phyloP scores from a whole-genome alignment of 169 alveolate species.

The Plasmodium knowlesi region DNA sequence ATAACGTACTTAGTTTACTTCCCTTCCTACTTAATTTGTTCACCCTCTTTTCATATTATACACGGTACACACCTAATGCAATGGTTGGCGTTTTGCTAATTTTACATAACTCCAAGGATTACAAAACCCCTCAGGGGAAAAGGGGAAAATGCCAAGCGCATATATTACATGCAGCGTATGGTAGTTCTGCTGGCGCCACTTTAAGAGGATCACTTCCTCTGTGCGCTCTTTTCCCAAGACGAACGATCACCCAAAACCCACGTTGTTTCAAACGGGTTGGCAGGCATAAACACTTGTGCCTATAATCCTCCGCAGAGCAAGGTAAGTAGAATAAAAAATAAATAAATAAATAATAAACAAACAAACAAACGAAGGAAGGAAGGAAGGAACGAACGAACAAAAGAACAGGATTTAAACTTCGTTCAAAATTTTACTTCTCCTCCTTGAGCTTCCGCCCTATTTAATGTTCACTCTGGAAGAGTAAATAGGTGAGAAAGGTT shows the following conservation, averaged over 20 bases:
- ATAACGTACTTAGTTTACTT: background rate
- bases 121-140: background rate
- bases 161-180: background rate
- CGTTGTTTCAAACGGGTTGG: slow-evolving; percentile 1
- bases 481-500: background rate
- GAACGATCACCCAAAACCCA: background rate
- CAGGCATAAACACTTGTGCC: background rate
- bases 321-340: background rate
- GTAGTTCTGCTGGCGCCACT: background rate
- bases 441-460: background rate
- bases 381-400: background rate
- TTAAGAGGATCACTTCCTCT: background rate
- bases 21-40: background rate
- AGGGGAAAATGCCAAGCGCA: background rate
- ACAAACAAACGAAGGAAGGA: no score
- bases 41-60: background rate
- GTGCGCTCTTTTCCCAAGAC: background rate
- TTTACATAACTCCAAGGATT: background rate
- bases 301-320: background rate
- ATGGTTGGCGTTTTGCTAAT: background rate
- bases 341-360: no score
- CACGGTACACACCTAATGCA: background rate
- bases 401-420: background rate
- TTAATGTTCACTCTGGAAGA: background rate
- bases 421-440: slow-evolving; percentile 1